Conservation (phyloP, 306 rosid species). For the Malus fusca region DNA sequence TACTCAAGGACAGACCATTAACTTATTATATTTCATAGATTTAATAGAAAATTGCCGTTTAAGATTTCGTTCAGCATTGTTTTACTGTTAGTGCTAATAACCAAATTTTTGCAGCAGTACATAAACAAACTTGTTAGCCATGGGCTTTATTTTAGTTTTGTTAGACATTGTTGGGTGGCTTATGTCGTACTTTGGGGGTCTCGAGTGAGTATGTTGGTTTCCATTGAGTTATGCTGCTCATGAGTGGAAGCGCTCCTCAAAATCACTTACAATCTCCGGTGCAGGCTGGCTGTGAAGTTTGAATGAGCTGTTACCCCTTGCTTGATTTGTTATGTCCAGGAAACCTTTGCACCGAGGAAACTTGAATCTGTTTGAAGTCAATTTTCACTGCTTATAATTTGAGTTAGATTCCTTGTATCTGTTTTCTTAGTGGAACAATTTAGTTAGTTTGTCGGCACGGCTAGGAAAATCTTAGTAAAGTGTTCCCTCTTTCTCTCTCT, state of each 20-base stretch:
- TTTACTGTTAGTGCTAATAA: neutral
- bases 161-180: neutral
- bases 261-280: neutral
- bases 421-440: neutral
- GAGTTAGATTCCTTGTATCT: neutral
- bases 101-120: neutral
- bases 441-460: neutral
- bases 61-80: neutral
- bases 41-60: neutral
- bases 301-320: neutral
- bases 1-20: neutral
- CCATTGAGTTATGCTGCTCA: slow-evolving; percentile 1
- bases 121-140: neutral
- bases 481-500: neutral
- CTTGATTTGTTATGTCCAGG: neutral
- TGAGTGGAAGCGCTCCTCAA: neutral
- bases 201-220: neutral
- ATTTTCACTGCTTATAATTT: neutral
- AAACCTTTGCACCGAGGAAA: neutral
- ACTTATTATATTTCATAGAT: neutral
- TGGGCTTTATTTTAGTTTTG: neutral
- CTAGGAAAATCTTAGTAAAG: neutral
- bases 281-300: neutral
- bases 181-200: neutral
- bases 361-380: neutral